Evolutionary conservation across 116 monocot genomes (phyloP), one percentile per base, ranked within the genome.

Genomic region (Phalaenopsis hybrid): DNA sequence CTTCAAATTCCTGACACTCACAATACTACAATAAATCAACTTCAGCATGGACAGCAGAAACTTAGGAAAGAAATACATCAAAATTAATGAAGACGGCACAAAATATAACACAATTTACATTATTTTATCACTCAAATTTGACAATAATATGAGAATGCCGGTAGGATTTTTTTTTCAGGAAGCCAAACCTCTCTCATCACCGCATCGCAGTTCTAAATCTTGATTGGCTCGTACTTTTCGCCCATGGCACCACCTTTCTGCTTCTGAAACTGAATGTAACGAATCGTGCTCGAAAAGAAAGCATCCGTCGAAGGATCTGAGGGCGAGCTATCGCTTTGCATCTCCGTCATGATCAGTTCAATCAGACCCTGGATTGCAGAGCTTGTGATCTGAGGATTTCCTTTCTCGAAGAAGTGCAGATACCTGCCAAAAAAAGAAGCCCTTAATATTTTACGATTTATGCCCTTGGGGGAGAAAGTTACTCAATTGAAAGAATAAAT

Each of bases 401-500:
- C 98, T 83, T 99, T 99, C 85, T 99, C 98, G 49, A 94, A 99
- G 82, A 92, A 95, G 78, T 95, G 95, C 16, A 99, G 55, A 79
- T 95, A 99, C 89, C 99, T 99, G 88, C 44, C 9, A 82, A 86
- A 80, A 5, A 49, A 10, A 55, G 6, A 1, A 67, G 11, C 73
- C 43, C 12, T 58, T 17, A 5, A 65, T 65, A 25, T 65, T 25
- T 50, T 61, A 57, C 3, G 0, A 31, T 31, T 31, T 31, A 31
- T 0, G 15, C 11, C 11, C 28, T 31, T 9, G 13, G 31, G 21
- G 23, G 37, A 45, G 6, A 59, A 20, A 16, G 16, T 52, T 52
- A 13, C 52, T 52, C 52, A 52, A 52, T 13, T 11, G 52, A 52
- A 10, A 13, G 1, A 10, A 33, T 10, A 63, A 79, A 37, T 20